phyloP scores from a whole-genome alignment of 257 asterid genomes.

The Solanum sitiens region DNA sequence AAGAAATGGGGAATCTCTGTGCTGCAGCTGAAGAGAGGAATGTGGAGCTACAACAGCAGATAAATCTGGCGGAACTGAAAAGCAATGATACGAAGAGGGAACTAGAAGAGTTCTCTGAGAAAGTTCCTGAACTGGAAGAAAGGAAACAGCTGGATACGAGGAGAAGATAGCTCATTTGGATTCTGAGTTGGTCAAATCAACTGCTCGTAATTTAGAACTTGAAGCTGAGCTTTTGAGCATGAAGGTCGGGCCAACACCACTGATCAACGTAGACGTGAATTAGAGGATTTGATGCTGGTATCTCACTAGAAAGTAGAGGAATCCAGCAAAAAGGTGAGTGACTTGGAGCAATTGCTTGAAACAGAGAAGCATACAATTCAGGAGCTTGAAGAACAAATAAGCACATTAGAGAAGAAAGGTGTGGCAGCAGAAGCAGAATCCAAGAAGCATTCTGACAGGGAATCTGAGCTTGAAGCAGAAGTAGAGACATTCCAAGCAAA shows the following conservation, averaged over 20 bases:
- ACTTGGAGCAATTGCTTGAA: constrained; percentile 67
- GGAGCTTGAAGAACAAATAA: constrained; percentile 82
- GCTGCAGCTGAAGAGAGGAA: constrained; percentile 53
- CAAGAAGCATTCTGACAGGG: constrained; percentile 27
- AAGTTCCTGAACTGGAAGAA: constrained; percentile 41
- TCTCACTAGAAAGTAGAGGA: constrained; percentile 65
- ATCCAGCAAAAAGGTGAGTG: constrained; percentile 40
- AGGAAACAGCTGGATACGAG: constrained; percentile 36
- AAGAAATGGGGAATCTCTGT: constrained; percentile 40
- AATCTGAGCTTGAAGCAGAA: constrained; percentile 58
- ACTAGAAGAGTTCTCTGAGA: constrained; percentile 41
- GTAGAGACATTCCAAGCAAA: constrained; percentile 45
- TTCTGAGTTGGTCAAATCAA: constrained; percentile 37
- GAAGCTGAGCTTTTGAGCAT: constrained; percentile 60
- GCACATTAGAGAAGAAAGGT: constrained; percentile 40
- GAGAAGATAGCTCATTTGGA: constrained; percentile 39
- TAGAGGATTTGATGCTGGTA: constrained; percentile 54
- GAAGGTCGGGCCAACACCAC: constrained; percentile 52
- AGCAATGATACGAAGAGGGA: constrained; percentile 50
- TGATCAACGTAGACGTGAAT: constrained; percentile 62
- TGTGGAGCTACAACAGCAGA: constrained; percentile 55
- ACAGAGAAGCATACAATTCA: constrained; percentile 61
- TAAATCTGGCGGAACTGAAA: constrained; percentile 46
- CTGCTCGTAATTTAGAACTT: constrained; percentile 45
- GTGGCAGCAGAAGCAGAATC: constrained; percentile 43